A percentile compares a stretch with the other conserved stretches of the same genome.
Conservation (phyloP, 176 grass and related monocot species). For the bread wheat (Triticum aestivum) region DNA sequence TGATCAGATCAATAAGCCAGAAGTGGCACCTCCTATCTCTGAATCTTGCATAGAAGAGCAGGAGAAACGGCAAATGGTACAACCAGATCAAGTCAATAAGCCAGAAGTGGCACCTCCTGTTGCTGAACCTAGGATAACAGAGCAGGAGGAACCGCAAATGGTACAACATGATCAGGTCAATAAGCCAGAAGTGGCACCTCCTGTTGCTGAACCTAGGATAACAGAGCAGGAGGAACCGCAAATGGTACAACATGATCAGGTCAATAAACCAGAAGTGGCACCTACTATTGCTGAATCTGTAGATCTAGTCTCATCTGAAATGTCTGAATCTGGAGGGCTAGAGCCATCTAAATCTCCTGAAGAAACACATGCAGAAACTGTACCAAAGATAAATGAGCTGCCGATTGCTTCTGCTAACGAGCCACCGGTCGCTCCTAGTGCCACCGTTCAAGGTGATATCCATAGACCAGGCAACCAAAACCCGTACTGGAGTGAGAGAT, state of each 20-base stretch:
- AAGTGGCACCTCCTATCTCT: too few relatives aligned
- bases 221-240: background rate
- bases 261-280: constrained; percentile 33
- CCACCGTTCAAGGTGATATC: constrained; percentile 16
- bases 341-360: constrained; percentile 18
- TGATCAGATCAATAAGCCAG: constrained; percentile 21
- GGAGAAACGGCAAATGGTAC: background rate
- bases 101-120: constrained; percentile 23
- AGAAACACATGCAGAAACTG: constrained; percentile 10
- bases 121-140: constrained; percentile 9
- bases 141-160: background rate
- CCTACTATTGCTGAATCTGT: constrained; percentile 26
- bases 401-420: constrained; percentile 22
- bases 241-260: constrained; percentile 31
- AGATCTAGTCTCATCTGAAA: background rate
- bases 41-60: background rate
- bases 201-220: constrained; percentile 14
- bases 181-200: constrained; percentile 34
- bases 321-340: constrained; percentile 18
- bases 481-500: constrained; percentile 71
- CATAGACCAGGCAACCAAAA: constrained; percentile 39
- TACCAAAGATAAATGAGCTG: constrained; percentile 32
- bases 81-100: constrained; percentile 25
- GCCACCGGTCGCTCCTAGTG: constrained; percentile 19
- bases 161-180: constrained; percentile 33